Conservation (phyloP, 176 grass and related monocot species). For the Triticum urartu region DNA sequence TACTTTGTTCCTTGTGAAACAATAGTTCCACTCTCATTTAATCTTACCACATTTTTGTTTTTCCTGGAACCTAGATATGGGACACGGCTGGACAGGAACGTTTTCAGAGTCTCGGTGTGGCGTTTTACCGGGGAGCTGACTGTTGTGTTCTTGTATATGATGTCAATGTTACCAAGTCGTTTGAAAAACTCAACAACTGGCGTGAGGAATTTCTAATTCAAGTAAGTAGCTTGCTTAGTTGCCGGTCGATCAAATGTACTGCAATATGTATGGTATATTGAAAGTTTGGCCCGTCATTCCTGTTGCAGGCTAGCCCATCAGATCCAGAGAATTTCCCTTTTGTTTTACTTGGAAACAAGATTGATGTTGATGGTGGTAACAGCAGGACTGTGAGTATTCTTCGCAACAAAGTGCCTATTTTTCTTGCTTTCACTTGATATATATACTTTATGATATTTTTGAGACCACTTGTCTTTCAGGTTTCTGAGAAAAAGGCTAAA, state of each 20-base stretch:
- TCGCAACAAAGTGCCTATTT: background rate
- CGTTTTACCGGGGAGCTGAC: constrained; percentile 92
- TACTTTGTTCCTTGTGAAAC: background rate
- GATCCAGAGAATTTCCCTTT: constrained; percentile 92
- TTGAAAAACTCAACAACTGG: constrained; percentile 91
- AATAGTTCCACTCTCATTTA: background rate
- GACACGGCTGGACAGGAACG: constrained; percentile 93
- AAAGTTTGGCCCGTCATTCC: background rate
- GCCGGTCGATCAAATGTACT: background rate
- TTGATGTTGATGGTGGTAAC: constrained; percentile 90
- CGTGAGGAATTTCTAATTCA: constrained; percentile 90
- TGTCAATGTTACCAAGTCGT: constrained; percentile 93
- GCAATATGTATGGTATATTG: background rate
- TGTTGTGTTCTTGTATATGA: constrained; percentile 94
- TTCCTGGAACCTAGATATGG: constrained; percentile 67
- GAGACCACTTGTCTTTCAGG: constrained; percentile 38
- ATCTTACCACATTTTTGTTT: background rate
- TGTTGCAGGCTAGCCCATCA: constrained; percentile 80
- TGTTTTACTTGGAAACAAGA: constrained; percentile 91
- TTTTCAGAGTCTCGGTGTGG: constrained; percentile 96
- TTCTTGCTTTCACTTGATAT: background rate
- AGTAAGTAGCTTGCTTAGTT: constrained; percentile 38
- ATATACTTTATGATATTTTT: background rate
- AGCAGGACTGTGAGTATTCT: constrained; percentile 67
- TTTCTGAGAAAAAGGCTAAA: constrained; percentile 92